These are phyloP conservation scores for Boletellus deceptivus DNA, from an alignment of 1,284 basidiomycete genomes.

Conservation along the genomic window DNA sequence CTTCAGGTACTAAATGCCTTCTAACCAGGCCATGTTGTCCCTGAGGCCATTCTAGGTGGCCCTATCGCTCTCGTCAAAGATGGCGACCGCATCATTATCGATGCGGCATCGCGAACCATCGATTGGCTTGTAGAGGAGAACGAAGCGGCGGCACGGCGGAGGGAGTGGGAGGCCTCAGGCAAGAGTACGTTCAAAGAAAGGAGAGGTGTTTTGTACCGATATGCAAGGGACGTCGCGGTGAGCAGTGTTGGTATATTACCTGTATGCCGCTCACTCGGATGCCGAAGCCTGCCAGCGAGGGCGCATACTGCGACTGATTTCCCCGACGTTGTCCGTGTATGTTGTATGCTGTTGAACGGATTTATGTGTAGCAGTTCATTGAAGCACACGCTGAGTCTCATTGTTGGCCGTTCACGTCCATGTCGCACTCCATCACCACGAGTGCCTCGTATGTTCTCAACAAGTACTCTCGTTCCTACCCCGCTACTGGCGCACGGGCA, in stretches of 20 bases:
- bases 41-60: slow-evolving; percentile 90
- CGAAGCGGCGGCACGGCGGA: slow-evolving; percentile 70
- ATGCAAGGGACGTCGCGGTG: slow-evolving; percentile 79
- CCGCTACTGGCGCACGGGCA: slow-evolving; percentile 26
- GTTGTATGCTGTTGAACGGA: slow-evolving; percentile 1
- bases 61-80: slow-evolving; percentile 94
- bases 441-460: slow-evolving; percentile 52
- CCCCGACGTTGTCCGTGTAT: neutral
- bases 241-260: slow-evolving; percentile 33
- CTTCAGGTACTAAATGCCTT: slow-evolving; percentile 1
- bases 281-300: slow-evolving; percentile 65
- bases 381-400: neutral
- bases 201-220: slow-evolving; percentile 69
- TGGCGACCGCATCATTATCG: slow-evolving; percentile 85
- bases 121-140: slow-evolving; percentile 80
- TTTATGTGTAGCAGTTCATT: slow-evolving; percentile 1
- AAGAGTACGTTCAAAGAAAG: slow-evolving; percentile 68
- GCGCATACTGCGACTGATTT: slow-evolving; percentile 71
- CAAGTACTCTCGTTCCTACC: slow-evolving; percentile 70
- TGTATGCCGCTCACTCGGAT: slow-evolving; percentile 11
- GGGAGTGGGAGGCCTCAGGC: slow-evolving; percentile 68
- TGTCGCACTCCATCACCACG: slow-evolving; percentile 59
- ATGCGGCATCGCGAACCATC: slow-evolving; percentile 77
- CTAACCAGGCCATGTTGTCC: slow-evolving; percentile 77
- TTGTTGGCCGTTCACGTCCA: slow-evolving; percentile 13